Evolutionary conservation across 129 eudicot genomes (phyloP), one percentile per base, ranked within the genome.

Genomic region (Erigeron canadensis): DNA sequence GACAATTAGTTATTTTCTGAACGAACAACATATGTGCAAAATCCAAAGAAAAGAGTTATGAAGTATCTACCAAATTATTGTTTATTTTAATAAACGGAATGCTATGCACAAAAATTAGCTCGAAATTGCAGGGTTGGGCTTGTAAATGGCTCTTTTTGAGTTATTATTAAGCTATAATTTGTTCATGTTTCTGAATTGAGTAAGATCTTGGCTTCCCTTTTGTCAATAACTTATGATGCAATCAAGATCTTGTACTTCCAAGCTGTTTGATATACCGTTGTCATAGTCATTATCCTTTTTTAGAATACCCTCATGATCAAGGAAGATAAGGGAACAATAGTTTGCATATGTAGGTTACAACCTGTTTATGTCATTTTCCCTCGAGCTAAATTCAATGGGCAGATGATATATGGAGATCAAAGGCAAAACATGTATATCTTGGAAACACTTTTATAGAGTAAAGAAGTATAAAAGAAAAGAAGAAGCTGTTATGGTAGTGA

Each of bases 151-250:
- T 65, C 19, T 65, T 5, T 19, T 44, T 21, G 54, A 42, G 51
- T 40, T 18, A 16, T 43, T 4, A 10, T 42, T 40, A 63, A 63
- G 47, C 68, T 63, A 34, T 63, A 40, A 34, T 39, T 65, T 65
- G 18, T n/a, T 44, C 53, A 16, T 70, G 75, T 71, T 12, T 71
- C 41, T 71, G 5, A 67, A 56, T 71, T 57, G 75, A 56, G 75
- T 71, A 72, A 45, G 66, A 72, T 59, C 53, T 16, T 10, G 39
- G 64, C 41, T 70, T 70, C 10, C 63, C 51, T 39, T 51, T 69
- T 51, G 73, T 28, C 63, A 51, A 43, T 71, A 57, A 37, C 58
- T 22, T 41, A 57, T 11, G 23, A 70, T 57, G 66, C 75, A 42
- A 57, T 71, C 28, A 1, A 58, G 67, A 58, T 71, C 67, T 70